Evolutionary conservation across 768 basidiomycete genomes (phyloP).

Genomic region (Udeniomyces megalosporus): DNA sequence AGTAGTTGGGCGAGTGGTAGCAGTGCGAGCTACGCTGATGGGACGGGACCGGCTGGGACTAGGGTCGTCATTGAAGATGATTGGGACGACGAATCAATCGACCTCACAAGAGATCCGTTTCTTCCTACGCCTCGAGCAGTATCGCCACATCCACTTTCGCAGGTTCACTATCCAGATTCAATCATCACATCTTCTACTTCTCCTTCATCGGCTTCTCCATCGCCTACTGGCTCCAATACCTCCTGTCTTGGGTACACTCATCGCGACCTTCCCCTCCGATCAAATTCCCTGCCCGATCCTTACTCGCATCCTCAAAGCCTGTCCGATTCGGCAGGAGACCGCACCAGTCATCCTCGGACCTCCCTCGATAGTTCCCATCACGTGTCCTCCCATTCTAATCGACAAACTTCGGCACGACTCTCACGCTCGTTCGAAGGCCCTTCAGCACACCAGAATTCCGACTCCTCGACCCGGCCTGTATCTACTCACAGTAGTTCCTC

Average conservation of each 20-base stretch:
- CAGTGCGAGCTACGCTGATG: background rate
- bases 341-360: too few relatives aligned
- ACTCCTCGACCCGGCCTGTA: too few relatives aligned
- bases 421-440: too few relatives aligned
- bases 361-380: too few relatives aligned
- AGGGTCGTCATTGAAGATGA: slow-evolving; percentile 13
- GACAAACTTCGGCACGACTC: too few relatives aligned
- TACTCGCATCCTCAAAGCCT: background rate
- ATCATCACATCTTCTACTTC: too few relatives aligned
- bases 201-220: background rate
- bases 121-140: background rate
- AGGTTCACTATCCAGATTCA: background rate
- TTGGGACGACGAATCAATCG: slow-evolving; percentile 13
- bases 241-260: too few relatives aligned
- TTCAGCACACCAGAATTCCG: too few relatives aligned
- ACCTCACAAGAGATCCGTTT: slow-evolving; percentile 8
- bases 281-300: background rate
- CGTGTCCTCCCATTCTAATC: too few relatives aligned
- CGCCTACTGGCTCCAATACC: background rate
- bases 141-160: slow-evolving; percentile 6
- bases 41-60: background rate
- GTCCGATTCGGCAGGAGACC: background rate
- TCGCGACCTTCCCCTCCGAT: background rate
- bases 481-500: too few relatives aligned
- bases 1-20: slow-evolving; percentile 7